Base-by-base conservation (phyloP, 2,329 filamentous ascomycete species). In the Purpureocillium lavendulum region DNA sequence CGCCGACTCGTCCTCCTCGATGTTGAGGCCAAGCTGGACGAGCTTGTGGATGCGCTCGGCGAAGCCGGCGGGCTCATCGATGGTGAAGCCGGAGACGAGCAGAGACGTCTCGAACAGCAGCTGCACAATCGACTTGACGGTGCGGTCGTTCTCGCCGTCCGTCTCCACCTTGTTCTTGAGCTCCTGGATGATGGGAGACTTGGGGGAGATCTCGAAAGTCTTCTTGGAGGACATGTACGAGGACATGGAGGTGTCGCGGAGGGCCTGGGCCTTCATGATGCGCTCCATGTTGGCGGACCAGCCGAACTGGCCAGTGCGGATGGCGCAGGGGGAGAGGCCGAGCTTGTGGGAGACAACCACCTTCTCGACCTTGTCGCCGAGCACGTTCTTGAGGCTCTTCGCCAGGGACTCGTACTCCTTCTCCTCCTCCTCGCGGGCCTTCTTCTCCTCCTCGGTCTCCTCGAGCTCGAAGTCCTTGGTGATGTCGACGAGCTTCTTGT, bases 201-300 rank as follows among this genome's bases (percentile, higher is more conserved):
- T 90, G 67, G 92, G 92, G n/a, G 92, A 97, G 71, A 98, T 97
- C 77, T 98, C 92, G 56, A 98, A 97, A 26, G 92, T 98, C 87
- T 98, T 98, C 89, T 98, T 98, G 66, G 90, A 97, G 52, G 87
- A 94, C 92, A 98, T 98, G 86, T 98, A 98, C 58, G 87, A 94
- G 71, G 80, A 87, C 92, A 98, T 98, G 60, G 89, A 96, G 55
- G 92, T 98, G 75, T 98, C 92, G 74, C 92, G 92, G 60, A 98
- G 90, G 61, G 92, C 92, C 78, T 98, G 92, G 21, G 92, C 92
- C 84, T 98, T 98, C 92, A 98, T 98, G 82, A 98, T 98, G 77
- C 92, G 92, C 81, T 98, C 92, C 92, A 98, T 98, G 82, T 98
- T 98, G 65, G 92, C 92, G 42, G 90, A 97, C 92, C 92, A 98